Conservation (phyloP, 768 basidiomycete species). For the Auricularia heimuer region DNA sequence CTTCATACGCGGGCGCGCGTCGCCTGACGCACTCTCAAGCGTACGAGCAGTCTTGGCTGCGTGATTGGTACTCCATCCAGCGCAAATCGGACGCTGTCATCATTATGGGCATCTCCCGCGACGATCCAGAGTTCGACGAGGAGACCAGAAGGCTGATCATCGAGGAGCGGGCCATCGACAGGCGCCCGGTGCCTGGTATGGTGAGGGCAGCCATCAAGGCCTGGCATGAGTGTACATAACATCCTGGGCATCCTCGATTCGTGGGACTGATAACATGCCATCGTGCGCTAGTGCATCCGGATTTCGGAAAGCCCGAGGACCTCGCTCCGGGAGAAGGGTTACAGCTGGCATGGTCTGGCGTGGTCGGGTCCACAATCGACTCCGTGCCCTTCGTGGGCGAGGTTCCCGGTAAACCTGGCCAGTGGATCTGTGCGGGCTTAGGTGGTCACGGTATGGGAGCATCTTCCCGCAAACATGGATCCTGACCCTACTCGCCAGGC, state of each 20-base stretch:
- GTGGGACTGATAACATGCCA: conserved; percentile 11
- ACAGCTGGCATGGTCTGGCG: conserved; percentile 17
- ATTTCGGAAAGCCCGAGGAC: conserved; percentile 18
- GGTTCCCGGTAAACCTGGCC: conserved; percentile 20
- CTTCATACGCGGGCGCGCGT: conserved; percentile 13
- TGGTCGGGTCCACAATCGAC: conserved; percentile 17
- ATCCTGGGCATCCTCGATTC: conserved; percentile 15
- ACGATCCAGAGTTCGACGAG: conserved; percentile 10
- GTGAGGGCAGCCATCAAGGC: conserved; percentile 5
- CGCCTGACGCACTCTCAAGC: conserved; percentile 15
- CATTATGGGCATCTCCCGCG: conserved; percentile 16
- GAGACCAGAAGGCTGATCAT: not conserved
- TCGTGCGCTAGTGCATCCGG: conserved; percentile 16
- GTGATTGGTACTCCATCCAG: conserved; percentile 19
- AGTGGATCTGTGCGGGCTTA: conserved; percentile 21
- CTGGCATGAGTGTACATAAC: conserved; percentile 15
- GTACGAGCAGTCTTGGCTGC: not conserved
- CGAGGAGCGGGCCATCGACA: not conserved
- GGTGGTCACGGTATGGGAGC: conserved; percentile 21
- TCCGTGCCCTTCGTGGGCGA: conserved; percentile 22
- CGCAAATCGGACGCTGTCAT: conserved; percentile 17
- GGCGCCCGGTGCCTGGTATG: not conserved
- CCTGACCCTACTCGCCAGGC: not conserved
- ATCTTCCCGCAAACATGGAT: not conserved
- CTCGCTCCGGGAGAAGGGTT: conserved; percentile 12